These are phyloP conservation scores for Chaetomiaceae sp. DNA, from an alignment of 2,329 filamentous ascomycete genomes.

Conservation along the genomic window DNA sequence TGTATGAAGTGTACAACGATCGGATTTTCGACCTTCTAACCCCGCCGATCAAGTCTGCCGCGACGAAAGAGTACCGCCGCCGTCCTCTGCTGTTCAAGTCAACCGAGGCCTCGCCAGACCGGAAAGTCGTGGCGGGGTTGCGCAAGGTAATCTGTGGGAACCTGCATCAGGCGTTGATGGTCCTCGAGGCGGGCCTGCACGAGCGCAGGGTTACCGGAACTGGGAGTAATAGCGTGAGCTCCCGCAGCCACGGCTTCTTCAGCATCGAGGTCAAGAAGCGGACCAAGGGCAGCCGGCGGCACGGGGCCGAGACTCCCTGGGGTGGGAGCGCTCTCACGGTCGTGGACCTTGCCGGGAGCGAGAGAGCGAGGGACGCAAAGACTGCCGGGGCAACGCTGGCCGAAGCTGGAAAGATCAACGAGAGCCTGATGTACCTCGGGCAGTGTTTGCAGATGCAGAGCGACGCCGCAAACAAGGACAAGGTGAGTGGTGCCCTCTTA, in stretches of 20 bases:
- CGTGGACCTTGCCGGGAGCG: slow-evolving; percentile 88
- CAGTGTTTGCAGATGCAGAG: slow-evolving; percentile 96
- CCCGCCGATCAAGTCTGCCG: slow-evolving; percentile 52
- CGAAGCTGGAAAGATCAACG: slow-evolving; percentile 97
- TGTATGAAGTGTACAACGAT: slow-evolving; percentile 99
- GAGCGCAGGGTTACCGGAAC: slow-evolving; percentile 87
- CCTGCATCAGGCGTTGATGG: slow-evolving; percentile 78
- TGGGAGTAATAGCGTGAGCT: slow-evolving; percentile 87
- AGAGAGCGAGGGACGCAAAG: slow-evolving; percentile 88
- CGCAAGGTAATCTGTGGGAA: slow-evolving; percentile 83
- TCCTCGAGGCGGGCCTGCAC: slow-evolving; percentile 82
- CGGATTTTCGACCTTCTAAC: slow-evolving; percentile 91
- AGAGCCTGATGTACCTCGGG: slow-evolving; percentile 95
- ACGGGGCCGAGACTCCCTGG: slow-evolving; percentile 59
- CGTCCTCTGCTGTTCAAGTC: slow-evolving; percentile 85
- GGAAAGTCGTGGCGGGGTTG: slow-evolving; percentile 91
- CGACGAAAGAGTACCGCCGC: slow-evolving; percentile 67
- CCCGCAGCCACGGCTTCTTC: slow-evolving; percentile 93
- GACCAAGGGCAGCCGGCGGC: slow-evolving; percentile 35
- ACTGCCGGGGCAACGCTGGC: slow-evolving; percentile 88
- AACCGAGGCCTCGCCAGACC: slow-evolving; percentile 79
- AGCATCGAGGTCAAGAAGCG: slow-evolving; percentile 91
- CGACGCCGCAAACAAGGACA: slow-evolving; percentile 66
- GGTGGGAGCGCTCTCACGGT: slow-evolving; percentile 75
- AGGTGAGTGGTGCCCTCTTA: slow-evolving; percentile 54